Base-by-base conservation (phyloP, 2,329 filamentous ascomycete species). In the Cladosporium sp. region DNA sequence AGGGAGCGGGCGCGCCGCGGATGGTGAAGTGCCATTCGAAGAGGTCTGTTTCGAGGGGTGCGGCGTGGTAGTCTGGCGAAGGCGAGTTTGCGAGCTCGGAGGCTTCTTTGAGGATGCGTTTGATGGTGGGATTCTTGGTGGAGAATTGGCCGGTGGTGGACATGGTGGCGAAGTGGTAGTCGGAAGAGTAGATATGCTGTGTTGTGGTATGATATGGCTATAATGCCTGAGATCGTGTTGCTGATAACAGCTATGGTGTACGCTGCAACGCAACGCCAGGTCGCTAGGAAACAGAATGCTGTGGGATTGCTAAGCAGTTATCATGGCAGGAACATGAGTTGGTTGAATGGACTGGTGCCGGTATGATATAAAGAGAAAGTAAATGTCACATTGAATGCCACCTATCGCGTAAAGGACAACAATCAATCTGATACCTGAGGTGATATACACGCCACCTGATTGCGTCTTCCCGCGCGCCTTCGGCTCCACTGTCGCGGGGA, bases 1-100 rank as follows among this genome's bases (percentile, higher is more conserved):
- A 93, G 21, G 86, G 86, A 36, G 87, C 83, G 0, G 94, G 94
- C 0, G 94, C 93, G 0, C 95, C 95, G 61, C 90, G 88, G n/a
- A 99, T 85, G 0, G 95, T 99, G 81, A 98, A 99, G 82, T 99
- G 95, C 95, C 95, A 99, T 80, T 98, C 93, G 80, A 97, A 97
- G 64, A 99, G 88, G 79, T 98, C 93, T 36, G 87, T 84, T 76
- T 98, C 94, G 68, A 94, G 87, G 0, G 95, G 95, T 4, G 89
- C 84, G 49, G 94, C 95, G 72, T 90, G 87, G 80, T 94, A 96
- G 81, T 97, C 92, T 64, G 91, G 84, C 2, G 92, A 95, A 4
- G 94, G 92, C 44, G 90, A 86, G 66, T 84, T 85, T 68, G 92
- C 88, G 65, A 99, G 87, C 78, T 98, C 95, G 67, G 90, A 86